These are phyloP conservation scores for Termitomyces heimii DNA, from an alignment of 768 basidiomycete genomes.

Conservation along the genomic window DNA sequence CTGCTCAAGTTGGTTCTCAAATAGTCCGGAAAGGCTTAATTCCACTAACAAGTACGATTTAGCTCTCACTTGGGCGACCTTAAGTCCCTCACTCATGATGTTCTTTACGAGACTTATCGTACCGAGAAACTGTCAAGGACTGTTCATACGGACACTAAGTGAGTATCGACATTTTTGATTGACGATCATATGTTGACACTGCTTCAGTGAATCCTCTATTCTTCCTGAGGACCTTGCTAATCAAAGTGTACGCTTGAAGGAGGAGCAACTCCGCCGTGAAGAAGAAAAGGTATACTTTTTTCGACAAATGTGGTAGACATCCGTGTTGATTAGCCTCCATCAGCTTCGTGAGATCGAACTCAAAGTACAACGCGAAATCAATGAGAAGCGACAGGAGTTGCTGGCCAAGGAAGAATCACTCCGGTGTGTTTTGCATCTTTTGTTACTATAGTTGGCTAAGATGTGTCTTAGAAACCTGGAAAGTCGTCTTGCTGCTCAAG, in stretches of 20 bases:
- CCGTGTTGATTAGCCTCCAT: conserved; percentile 7
- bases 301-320: neutral
- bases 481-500: conserved; percentile 86
- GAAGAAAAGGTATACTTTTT: conserved; percentile 73
- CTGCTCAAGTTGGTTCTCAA: conserved; percentile 65
- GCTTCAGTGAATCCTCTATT: conserved; percentile 74
- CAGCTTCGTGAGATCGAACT: conserved; percentile 96
- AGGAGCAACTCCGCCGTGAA: conserved; percentile 95
- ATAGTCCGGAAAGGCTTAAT: neutral
- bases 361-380: conserved; percentile 96
- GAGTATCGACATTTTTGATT: conserved; percentile 18
- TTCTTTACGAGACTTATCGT: conserved; percentile 95
- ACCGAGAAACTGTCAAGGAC: conserved; percentile 94
- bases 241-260: conserved; percentile 96
- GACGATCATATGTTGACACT: conserved; percentile 13
- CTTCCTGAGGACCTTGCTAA: conserved; percentile 95
- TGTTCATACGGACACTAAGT: conserved; percentile 68
- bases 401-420: conserved; percentile 95
- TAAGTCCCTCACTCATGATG: conserved; percentile 91
- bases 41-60: conserved; percentile 6
- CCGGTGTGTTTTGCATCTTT: conserved; percentile 41
- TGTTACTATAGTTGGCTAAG: neutral
- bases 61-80: conserved; percentile 94
- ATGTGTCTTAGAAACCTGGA: conserved; percentile 64
- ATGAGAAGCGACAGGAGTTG: conserved; percentile 94